These are phyloP conservation scores for Phytophthora pluvialis DNA, from an alignment of 352 stramenopile genomes.

Conservation along the genomic window DNA sequence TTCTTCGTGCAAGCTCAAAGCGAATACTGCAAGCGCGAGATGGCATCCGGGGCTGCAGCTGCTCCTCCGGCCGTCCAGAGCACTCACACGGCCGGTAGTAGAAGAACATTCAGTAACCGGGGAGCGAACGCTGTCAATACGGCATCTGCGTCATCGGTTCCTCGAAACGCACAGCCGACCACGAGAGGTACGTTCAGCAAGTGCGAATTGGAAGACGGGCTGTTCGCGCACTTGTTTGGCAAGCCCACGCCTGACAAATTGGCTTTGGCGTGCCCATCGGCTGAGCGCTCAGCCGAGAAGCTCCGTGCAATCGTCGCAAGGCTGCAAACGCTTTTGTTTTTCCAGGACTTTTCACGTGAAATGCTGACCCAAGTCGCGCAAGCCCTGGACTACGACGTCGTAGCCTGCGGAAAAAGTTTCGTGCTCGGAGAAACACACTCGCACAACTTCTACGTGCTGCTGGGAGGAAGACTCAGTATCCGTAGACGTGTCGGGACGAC, in stretches of 20 bases:
- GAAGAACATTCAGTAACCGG: conserved; percentile 37
- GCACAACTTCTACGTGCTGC: conserved; percentile 72
- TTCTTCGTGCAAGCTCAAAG: conserved; percentile 51
- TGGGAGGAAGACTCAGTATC: conserved; percentile 64
- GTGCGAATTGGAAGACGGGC: conserved; percentile 59
- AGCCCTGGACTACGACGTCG: conserved; percentile 72
- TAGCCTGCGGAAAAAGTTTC: conserved; percentile 68
- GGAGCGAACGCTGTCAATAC: conserved; percentile 1
- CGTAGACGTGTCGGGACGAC: conserved; percentile 54
- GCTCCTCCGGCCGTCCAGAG: not conserved
- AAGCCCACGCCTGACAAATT: conserved; percentile 70
- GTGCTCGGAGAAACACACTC: conserved; percentile 60
- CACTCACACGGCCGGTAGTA: not conserved
- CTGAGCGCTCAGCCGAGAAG: conserved; percentile 50
- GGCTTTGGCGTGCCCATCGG: conserved; percentile 54
- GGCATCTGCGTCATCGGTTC: not conserved
- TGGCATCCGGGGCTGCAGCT: conserved; percentile 4
- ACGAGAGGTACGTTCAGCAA: conserved; percentile 24
- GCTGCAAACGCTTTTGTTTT: conserved; percentile 67
- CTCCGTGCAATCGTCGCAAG: conserved; percentile 52
- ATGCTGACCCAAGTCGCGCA: conserved; percentile 51
- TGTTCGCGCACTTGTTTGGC: conserved; percentile 75
- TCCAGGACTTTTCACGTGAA: conserved; percentile 63
- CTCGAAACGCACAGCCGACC: conserved; percentile 15
- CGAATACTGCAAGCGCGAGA: conserved; percentile 61